Conservation (phyloP, 1,284 basidiomycete genomes). For the Boletus subluridellus region DNA sequence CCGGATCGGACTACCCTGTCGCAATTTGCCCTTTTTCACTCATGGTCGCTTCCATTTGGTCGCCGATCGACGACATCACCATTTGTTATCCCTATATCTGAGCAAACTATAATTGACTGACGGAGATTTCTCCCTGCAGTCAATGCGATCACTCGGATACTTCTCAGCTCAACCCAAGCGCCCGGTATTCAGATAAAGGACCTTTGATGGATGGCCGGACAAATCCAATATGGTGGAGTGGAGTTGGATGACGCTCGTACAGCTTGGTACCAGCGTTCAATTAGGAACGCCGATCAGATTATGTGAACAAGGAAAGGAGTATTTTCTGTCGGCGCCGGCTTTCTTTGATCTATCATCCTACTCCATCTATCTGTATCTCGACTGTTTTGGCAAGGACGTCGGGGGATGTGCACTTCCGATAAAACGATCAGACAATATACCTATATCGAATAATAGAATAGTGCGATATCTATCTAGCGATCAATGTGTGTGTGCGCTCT, state of each 20-base stretch:
- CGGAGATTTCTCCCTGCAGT: conserved; percentile 40
- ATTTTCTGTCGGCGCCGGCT: conserved; percentile 1
- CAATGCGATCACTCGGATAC: conserved; percentile 67
- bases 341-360: conserved; percentile 1
- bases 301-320: conserved; percentile 9
- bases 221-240: not conserved
- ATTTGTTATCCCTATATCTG: conserved; percentile 1
- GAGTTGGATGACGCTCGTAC: conserved; percentile 18
- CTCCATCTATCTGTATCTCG: not conserved
- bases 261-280: conserved; percentile 19
- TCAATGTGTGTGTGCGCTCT: not conserved
- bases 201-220: conserved; percentile 18
- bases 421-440: not conserved
- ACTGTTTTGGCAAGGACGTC: not conserved
- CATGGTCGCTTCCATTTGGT: conserved; percentile 1
- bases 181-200: conserved; percentile 74
- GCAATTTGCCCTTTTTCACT: conserved; percentile 5
- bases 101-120: conserved; percentile 12
- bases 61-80: conserved; percentile 13
- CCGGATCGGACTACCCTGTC: conserved; percentile 1
- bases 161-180: conserved; percentile 82
- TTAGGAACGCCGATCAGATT: conserved; percentile 27
- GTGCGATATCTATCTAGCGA: not conserved
- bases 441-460: not conserved
- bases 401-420: not conserved